These are phyloP conservation scores for Cyberlindnera bimundalis DNA, from an alignment of 805 yeast genomes.

Conservation along the genomic window DNA sequence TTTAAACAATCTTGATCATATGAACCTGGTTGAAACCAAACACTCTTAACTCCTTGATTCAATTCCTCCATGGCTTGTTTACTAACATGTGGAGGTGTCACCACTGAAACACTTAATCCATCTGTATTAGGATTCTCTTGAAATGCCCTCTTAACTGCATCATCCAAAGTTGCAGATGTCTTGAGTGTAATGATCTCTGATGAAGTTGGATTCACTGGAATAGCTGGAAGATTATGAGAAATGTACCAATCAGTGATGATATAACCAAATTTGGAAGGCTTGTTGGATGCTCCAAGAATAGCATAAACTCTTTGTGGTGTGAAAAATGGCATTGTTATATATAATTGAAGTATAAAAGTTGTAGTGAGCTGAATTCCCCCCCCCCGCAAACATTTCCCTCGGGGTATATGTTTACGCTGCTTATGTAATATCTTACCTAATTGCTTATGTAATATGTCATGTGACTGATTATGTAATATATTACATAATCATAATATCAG, in stretches of 20 bases:
- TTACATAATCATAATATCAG: no score
- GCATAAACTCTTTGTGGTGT: conserved; percentile 50
- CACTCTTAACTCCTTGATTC: conserved; percentile 41
- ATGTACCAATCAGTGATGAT: conserved; percentile 69
- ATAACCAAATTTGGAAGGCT: conserved; percentile 63
- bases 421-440: no score
- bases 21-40: conserved; percentile 88
- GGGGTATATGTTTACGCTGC: no score
- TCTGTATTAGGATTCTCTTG: conserved; percentile 31
- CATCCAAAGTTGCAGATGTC: conserved; percentile 29
- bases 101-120: conserved; percentile 59
- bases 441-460: no score
- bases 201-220: conserved; percentile 63
- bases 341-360: no score
- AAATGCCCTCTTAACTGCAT: conserved; percentile 31
- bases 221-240: conserved; percentile 50
- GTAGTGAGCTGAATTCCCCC: no score
- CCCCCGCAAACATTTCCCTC: no score
- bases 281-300: conserved; percentile 70
- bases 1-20: conserved; percentile 51
- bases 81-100: conserved; percentile 71
- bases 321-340: conserved; percentile 37
- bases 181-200: conserved; percentile 42
- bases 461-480: no score
- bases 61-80: conserved; percentile 41